Conservation (phyloP, 2,329 filamentous ascomycete species). For the Aspergillus phoenicis region DNA sequence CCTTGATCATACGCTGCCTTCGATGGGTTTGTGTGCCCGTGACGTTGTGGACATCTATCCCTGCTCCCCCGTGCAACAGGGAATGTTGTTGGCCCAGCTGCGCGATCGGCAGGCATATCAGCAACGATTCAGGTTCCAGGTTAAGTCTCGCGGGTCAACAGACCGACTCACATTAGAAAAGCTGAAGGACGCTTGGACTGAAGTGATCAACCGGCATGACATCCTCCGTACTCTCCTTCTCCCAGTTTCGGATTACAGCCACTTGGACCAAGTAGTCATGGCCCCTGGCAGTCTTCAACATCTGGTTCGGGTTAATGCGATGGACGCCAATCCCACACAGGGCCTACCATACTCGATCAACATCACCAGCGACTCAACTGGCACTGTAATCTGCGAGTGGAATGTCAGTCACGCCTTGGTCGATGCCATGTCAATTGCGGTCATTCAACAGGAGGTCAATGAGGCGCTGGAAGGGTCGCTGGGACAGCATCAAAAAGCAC, state of each 20-base stretch:
- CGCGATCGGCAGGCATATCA: neutral
- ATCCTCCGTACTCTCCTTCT: neutral
- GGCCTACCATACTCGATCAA: neutral
- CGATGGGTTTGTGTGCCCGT: neutral
- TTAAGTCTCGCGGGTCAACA: neutral
- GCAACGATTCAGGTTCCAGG: neutral
- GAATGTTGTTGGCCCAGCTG: neutral
- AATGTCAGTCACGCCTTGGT: constrained; percentile 19
- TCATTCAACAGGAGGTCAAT: constrained; percentile 10
- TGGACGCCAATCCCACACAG: neutral
- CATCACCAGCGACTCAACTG: neutral
- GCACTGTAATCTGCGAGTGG: constrained; percentile 8
- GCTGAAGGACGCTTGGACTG: neutral
- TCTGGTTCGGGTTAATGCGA: neutral
- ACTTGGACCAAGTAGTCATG: neutral
- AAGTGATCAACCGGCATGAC: neutral
- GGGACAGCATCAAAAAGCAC: no score
- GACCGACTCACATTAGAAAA: neutral
- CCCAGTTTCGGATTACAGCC: neutral
- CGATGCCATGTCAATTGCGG: constrained; percentile 13
- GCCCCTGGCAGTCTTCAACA: neutral
- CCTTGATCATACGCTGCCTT: neutral
- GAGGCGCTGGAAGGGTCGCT: neutral
- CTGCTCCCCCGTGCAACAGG: neutral
- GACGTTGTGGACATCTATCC: neutral